Base-by-base conservation (phyloP, 768 basidiomycete species). In the Suillus americanus region DNA sequence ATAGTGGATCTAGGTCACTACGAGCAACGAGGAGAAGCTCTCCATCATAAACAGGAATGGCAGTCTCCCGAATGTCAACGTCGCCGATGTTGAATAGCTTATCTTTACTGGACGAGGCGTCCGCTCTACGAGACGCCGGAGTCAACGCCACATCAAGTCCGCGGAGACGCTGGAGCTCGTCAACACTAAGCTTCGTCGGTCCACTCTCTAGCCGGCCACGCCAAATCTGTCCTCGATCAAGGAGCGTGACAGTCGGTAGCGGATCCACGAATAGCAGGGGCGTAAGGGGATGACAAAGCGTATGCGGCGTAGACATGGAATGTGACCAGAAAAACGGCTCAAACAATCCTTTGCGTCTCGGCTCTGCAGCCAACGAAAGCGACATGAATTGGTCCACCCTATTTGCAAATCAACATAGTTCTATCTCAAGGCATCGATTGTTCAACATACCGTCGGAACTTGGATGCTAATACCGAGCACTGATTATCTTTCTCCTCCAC, bases 381-480 rank as follows among this genome's bases (percentile, higher is more conserved):
- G 89, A 86, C 85, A 89, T 89, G 69, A 92, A 93, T 65, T 91
- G 89, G 30, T 91, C 91, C 65, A 90, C 78, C 9, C 89, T 92
- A 25, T 30, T 56, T 13, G 60, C 61, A 3, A 25, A 16, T 59
- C 38, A 65, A 60, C 4, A 51, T 61, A 40, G 37, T 63, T 61
- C 65, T 60, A 30, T 10, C 38, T 10, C 38, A 18, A 18, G 38
- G 30, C 20, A 3, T 5, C 3, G 9, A 20, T 16, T 12, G 60
- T 48, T 40, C 9, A 60, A 78, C 86, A 35, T 71, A 89, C 90
- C 87, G 79, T 65, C 86, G 81, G 69, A 90, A 90, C 66, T 89
- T 91, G 23, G 75, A 69, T 51, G 83, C 79, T 68, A 85, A 69
- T 67, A 69, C 77, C 73, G 67, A 75, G 70, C 23, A 80, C 75